Base-by-base conservation (phyloP, 768 basidiomycete species). In the Sistotremastrum niveocremeum region DNA sequence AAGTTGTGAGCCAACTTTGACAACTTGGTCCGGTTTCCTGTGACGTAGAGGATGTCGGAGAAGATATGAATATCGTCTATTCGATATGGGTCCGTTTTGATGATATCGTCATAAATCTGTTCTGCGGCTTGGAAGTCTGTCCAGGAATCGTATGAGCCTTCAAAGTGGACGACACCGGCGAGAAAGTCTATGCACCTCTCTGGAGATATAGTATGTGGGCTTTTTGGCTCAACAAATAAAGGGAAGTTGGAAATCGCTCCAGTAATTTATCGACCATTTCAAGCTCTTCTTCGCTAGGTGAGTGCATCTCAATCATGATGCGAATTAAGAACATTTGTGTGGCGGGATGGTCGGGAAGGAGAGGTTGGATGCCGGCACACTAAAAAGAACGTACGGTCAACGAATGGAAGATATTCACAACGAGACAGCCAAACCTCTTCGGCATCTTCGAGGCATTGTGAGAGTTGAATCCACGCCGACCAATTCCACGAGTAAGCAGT, bases 31-130 rank as follows among this genome's bases (percentile, higher is more conserved):
- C 78, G 76, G 55, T 87, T 88, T 56, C 91, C 86, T 41, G 87
- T 88, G 3, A 98, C 91, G 62, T 97, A 98, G 37, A 98, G 72
- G 57, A 98, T 95, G 59, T 98, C 95, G 46, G 91, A 94, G 61
- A 84, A 91, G 35, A 95, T 79, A 56, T 98, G 95, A 47, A 98
- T 83, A 56, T 95, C 87, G 52, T 99, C 95, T 47, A 95, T 77
- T 29, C 91, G 77, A 62, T 79, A 81, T 6, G 93, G 94, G 59
- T 97, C 91, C 34, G 81, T 58, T 3, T 67, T 62, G 34, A 87
- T 73, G 34, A 98, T 84, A 52, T 74, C 73, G 54, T 90, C 84
- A 59, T 97, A 99, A 55, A 89, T 80, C 32, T 64, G 64, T 59
- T 87, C 85, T 3, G 95, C 90, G 46, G 79, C 77, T 45, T 79